phyloP scores from a whole-genome alignment of 208 protist species.

The Herpetomonas tarakana region DNA sequence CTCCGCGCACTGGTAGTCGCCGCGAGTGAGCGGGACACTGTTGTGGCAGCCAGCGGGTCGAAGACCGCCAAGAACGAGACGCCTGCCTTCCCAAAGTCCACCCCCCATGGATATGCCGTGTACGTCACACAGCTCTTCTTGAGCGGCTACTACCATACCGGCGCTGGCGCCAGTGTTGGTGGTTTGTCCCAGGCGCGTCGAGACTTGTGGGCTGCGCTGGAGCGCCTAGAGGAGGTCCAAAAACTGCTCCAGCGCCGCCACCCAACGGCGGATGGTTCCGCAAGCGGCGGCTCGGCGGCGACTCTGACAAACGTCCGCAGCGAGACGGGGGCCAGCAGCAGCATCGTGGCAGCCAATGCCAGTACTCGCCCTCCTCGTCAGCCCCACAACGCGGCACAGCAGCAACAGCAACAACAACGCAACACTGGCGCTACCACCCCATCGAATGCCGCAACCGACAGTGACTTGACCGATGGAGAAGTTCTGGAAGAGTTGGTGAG shows the following conservation, averaged over 20 bases:
- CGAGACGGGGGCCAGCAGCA: no score
- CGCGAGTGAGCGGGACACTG: slow-evolving; percentile 19
- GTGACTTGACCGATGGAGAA: no score
- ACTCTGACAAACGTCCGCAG: no score
- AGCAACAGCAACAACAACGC: background rate
- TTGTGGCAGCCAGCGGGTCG: background rate
- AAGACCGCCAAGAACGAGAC: slow-evolving; percentile 23
- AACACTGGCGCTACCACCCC: no score
- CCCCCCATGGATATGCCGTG: slow-evolving; percentile 24
- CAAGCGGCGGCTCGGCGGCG: no score
- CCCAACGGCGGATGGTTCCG: no score
- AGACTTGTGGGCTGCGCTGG: slow-evolving; percentile 31
- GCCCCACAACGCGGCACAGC: background rate
- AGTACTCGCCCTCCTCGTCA: no score
- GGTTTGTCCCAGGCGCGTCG: slow-evolving; percentile 2
- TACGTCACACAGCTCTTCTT: slow-evolving; percentile 39
- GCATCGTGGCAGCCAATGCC: no score
- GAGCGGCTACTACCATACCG: slow-evolving; percentile 18
- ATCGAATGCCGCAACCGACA: no score
- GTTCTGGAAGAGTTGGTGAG: slow-evolving; percentile 66
- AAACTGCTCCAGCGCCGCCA: no score
- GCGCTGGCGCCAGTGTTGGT: slow-evolving; percentile 2
- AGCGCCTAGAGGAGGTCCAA: slow-evolving; percentile 11
- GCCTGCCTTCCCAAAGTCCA: slow-evolving; percentile 13
- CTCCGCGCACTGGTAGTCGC: slow-evolving; percentile 36